Evolutionary conservation across 2,329 filamentous ascomycete species (phyloP).

Genomic region (Penicillium expansum): DNA sequence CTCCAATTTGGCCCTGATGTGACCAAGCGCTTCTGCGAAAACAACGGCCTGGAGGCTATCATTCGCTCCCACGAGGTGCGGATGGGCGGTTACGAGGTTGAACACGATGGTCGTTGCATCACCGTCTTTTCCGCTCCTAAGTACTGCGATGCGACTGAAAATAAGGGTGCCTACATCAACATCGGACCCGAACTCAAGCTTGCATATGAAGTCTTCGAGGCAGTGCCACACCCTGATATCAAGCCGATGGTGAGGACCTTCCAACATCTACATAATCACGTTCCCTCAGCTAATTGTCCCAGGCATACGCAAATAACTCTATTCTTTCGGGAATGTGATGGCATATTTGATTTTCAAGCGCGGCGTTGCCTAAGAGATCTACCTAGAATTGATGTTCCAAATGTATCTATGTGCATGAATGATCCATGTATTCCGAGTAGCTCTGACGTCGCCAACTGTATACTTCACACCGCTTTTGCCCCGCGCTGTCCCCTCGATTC

Average conservation of each 20-base stretch:
- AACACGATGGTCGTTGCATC: conserved; percentile 93
- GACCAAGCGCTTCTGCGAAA: conserved; percentile 94
- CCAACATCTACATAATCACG: not conserved
- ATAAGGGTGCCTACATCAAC: conserved; percentile 98
- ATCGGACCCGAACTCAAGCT: conserved; percentile 89
- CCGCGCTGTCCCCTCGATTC: conserved; percentile 18
- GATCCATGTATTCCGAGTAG: conserved; percentile 3
- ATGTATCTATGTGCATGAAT: conserved; percentile 19
- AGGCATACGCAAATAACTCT: conserved; percentile 83
- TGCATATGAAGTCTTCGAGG: conserved; percentile 88
- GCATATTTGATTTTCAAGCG: conserved; percentile 22
- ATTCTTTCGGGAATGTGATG: conserved; percentile 70
- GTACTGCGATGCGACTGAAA: conserved; percentile 97
- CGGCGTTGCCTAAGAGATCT: conserved; percentile 26
- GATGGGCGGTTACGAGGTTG: conserved; percentile 99
- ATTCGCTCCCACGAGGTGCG: conserved; percentile 97
- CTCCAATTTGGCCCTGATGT: conserved; percentile 96
- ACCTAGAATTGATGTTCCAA: conserved; percentile 16
- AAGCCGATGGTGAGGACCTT: conserved; percentile 70
- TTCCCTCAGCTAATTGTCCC: conserved; percentile 6
- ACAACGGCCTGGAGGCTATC: conserved; percentile 88
- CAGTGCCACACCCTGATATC: conserved; percentile 92
- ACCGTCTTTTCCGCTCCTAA: conserved; percentile 97
- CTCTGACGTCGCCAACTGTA: conserved; percentile 7
- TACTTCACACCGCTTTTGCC: conserved; percentile 20